A percentile compares a stretch with the other conserved stretches of the same genome.
Conservation (phyloP, 352 stramenopile genomes). For the Phytophthora palmivora region DNA sequence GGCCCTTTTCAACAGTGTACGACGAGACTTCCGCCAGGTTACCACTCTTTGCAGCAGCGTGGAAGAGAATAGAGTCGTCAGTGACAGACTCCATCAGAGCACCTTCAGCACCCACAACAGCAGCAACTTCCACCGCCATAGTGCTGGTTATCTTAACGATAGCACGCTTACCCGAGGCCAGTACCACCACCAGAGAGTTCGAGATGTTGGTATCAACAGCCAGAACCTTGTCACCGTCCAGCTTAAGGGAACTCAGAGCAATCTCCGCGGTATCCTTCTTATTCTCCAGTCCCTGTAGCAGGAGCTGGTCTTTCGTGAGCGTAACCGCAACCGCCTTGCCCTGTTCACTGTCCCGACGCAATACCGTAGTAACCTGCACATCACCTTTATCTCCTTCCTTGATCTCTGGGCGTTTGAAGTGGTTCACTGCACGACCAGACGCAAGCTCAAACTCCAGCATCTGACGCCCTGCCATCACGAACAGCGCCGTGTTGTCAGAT, state of each 20-base stretch:
- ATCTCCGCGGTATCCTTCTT: constrained; percentile 33
- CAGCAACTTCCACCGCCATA: constrained; percentile 47
- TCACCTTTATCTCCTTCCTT: constrained; percentile 39
- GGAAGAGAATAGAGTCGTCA: constrained; percentile 65
- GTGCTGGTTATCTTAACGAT: constrained; percentile 57
- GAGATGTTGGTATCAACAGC: constrained; percentile 50
- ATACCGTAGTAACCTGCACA: constrained; percentile 29
- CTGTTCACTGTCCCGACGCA: constrained; percentile 48
- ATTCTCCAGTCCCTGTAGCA: constrained; percentile 48
- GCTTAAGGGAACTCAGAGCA: constrained; percentile 44
- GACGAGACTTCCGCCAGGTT: constrained; percentile 50
- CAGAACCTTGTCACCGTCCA: constrained; percentile 42
- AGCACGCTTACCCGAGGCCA: constrained; percentile 66
- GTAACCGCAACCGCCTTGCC: constrained; percentile 41
- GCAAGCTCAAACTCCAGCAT: constrained; percentile 53
- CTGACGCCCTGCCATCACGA: constrained; percentile 50
- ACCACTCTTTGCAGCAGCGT: constrained; percentile 36
- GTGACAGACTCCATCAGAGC: constrained; percentile 62
- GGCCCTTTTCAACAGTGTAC: constrained; percentile 49
- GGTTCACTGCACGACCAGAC: constrained; percentile 44
- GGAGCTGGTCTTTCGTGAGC: constrained; percentile 39
- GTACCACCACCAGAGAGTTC: constrained; percentile 54
- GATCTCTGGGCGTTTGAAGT: constrained; percentile 44
- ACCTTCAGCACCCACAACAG: constrained; percentile 49
- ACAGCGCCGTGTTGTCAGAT: constrained; percentile 56